Percentiles rank a stretch among this genome's conserved stretches.
Conservation (phyloP, 176 grass and related monocot genomes). For the Olyra latifolia region DNA sequence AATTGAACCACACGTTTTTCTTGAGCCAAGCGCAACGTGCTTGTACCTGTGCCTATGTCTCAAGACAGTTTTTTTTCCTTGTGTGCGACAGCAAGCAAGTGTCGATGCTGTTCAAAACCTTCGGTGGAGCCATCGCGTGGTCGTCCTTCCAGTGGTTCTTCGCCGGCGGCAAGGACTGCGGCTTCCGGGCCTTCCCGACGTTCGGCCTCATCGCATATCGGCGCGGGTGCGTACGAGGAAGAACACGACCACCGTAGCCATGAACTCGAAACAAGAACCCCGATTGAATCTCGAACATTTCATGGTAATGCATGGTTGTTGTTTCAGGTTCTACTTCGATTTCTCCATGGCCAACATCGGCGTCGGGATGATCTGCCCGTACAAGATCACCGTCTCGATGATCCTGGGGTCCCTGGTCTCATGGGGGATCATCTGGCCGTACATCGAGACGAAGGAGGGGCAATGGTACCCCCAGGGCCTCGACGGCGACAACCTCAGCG, state of each 20-base stretch:
- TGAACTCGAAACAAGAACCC: neutral
- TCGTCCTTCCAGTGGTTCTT: constrained; percentile 66
- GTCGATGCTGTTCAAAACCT: constrained; percentile 43
- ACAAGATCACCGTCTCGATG: constrained; percentile 57
- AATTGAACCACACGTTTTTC: neutral
- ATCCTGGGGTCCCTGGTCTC: constrained; percentile 52
- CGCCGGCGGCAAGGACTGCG: constrained; percentile 36
- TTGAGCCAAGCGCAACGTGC: neutral
- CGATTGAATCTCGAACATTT: neutral
- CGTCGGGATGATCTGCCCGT: constrained; percentile 60
- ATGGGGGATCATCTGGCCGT: constrained; percentile 59
- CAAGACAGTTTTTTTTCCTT: neutral
- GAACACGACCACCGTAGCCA: neutral
- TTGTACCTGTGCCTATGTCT: neutral
- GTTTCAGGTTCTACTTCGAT: constrained; percentile 62
- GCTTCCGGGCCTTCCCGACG: constrained; percentile 55
- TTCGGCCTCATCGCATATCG: constrained; percentile 49
- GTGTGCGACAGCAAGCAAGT: constrained; percentile 44
- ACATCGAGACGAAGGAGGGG: constrained; percentile 53
- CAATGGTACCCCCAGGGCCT: constrained; percentile 43
- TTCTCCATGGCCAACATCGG: constrained; percentile 61
- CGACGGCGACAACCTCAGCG: constrained; percentile 41
- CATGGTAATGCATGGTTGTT: neutral
- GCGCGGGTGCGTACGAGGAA: constrained; percentile 20
- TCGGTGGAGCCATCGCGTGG: constrained; percentile 50